Evolutionary conservation across 495 filamentous ascomycete genomes (phyloP).

Genomic region (Neurospora sp.): DNA sequence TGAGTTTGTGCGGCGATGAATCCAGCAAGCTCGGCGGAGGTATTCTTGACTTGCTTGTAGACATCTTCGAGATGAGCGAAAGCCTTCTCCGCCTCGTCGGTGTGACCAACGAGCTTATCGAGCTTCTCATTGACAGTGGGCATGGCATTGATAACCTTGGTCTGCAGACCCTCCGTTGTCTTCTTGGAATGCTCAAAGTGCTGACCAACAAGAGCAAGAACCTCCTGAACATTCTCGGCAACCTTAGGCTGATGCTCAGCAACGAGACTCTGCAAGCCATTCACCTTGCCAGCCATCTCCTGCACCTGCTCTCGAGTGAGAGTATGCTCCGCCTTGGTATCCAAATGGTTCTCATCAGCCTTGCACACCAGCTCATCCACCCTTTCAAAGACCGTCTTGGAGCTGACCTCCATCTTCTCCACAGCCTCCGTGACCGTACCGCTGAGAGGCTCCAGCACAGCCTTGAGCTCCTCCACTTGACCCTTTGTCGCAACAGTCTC

Average conservation of each 20-base stretch:
- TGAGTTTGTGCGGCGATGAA: slow-evolving; percentile 75
- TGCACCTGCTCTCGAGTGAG: slow-evolving; percentile 67
- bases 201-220: slow-evolving; percentile 68
- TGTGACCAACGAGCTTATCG: slow-evolving; percentile 68
- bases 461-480: slow-evolving; percentile 74
- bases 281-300: slow-evolving; percentile 58
- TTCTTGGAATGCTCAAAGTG: slow-evolving; percentile 66
- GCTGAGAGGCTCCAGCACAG: slow-evolving; percentile 75
- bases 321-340: slow-evolving; percentile 65
- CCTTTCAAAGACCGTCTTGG: slow-evolving; percentile 64
- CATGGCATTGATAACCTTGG: slow-evolving; percentile 44
- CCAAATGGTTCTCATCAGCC: slow-evolving; percentile 63
- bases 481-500: slow-evolving; percentile 61
- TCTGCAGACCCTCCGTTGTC: slow-evolving; percentile 35
- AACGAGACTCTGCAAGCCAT: slow-evolving; percentile 63
- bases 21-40: slow-evolving; percentile 74
- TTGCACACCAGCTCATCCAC: slow-evolving; percentile 69
- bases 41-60: slow-evolving; percentile 76
- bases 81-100: slow-evolving; percentile 33
- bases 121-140: slow-evolving; percentile 67
- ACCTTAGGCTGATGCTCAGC: slow-evolving; percentile 79
- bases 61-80: slow-evolving; percentile 70
- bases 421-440: slow-evolving; percentile 71
- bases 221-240: slow-evolving; percentile 68
- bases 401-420: slow-evolving; percentile 69